Conservation (phyloP, 2,329 filamentous ascomycete genomes). For the Dactylella cylindrospora region DNA sequence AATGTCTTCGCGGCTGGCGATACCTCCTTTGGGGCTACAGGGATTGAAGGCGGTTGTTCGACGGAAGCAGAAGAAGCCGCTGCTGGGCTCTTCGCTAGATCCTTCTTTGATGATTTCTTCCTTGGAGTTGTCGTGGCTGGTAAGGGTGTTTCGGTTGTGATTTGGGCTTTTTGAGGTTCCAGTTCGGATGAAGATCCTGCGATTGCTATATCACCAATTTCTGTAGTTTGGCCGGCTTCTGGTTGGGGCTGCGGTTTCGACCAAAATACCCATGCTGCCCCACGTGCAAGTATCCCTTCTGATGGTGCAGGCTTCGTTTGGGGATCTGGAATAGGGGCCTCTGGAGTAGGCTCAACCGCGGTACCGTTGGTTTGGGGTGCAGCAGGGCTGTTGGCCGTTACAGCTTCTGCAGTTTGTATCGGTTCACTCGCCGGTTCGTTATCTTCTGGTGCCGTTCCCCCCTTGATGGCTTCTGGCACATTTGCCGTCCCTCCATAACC, state of each 20-base stretch:
- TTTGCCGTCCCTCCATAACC: constrained; percentile 15
- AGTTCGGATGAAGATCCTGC: constrained; percentile 28
- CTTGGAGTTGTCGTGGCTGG: background rate
- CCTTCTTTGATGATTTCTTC: too few species aligned
- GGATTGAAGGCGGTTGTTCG: constrained; percentile 49
- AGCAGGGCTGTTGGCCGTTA: too few species aligned
- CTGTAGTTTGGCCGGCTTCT: background rate
- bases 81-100: too few species aligned
- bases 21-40: constrained; percentile 50
- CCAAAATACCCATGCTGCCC: constrained; percentile 41
- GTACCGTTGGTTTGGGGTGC: too few species aligned
- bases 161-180: constrained; percentile 26
- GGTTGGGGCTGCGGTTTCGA: constrained; percentile 23
- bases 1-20: constrained; percentile 48
- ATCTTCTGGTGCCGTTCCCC: background rate
- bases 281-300: constrained; percentile 31
- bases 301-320: constrained; percentile 4
- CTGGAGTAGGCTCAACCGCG: background rate
- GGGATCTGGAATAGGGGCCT: background rate
- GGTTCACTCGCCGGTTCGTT: background rate
- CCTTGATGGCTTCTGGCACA: background rate
- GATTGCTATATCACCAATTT: constrained; percentile 28
- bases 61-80: constrained; percentile 10
- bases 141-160: constrained; percentile 14
- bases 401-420: background rate